Evolutionary conservation across 1,284 basidiomycete species (phyloP).

Genomic region (Vanrija humicola): DNA sequence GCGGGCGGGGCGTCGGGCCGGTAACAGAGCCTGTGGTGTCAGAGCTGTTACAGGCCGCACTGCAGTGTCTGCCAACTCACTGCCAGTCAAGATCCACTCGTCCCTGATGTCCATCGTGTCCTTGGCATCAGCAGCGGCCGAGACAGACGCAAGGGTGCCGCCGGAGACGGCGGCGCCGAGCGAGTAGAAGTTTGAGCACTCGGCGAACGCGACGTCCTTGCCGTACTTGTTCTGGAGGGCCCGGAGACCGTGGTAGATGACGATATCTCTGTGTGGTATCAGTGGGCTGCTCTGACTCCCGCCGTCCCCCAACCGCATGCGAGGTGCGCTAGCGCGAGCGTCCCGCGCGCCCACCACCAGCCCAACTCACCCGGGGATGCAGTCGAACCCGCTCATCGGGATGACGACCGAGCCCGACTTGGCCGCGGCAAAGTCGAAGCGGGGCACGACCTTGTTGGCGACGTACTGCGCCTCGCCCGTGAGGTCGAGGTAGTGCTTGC

Average conservation of each 20-base stretch:
- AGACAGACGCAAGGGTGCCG: conserved; percentile 62
- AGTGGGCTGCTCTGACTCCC: neutral
- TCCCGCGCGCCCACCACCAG: neutral
- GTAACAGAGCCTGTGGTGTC: neutral
- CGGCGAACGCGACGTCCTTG: conserved; percentile 44
- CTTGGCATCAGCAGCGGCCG: conserved; percentile 51
- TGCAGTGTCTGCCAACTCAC: conserved; percentile 7
- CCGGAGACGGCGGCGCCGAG: conserved; percentile 60
- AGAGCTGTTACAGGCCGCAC: neutral
- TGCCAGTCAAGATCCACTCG: conserved; percentile 34
- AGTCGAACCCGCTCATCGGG: conserved; percentile 67
- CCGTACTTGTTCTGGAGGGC: conserved; percentile 42
- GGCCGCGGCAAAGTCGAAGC: conserved; percentile 64
- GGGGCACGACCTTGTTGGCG: conserved; percentile 52
- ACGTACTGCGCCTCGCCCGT: conserved; percentile 59
- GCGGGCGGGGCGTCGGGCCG: neutral
- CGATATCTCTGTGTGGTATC: conserved; percentile 52
- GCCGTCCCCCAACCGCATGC: neutral
- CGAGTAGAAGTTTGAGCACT: conserved; percentile 55
- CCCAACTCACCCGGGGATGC: conserved; percentile 57
- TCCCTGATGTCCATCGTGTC: conserved; percentile 40
- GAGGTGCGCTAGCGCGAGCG: neutral
- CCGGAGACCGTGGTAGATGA: conserved; percentile 57
- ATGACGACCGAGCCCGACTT: conserved; percentile 66
- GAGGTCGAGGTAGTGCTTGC: conserved; percentile 64